Conservation (phyloP, 2,329 filamentous ascomycete species). For the Beauveria sp. region DNA sequence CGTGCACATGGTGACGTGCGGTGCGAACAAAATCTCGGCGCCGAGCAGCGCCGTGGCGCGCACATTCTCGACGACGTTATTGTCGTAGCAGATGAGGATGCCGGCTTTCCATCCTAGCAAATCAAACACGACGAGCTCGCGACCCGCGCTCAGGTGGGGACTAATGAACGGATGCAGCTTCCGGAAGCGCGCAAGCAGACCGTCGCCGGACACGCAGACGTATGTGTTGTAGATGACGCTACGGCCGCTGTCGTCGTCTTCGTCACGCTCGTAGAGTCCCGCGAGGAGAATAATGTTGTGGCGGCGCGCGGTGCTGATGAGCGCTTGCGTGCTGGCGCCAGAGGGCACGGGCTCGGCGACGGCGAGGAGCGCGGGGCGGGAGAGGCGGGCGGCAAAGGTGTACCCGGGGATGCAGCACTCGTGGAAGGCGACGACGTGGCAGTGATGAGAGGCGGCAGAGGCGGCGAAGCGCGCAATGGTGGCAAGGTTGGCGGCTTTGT, state of each 20-base stretch:
- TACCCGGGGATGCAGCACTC: conserved; percentile 13
- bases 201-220: conserved; percentile 13
- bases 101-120: conserved; percentile 15
- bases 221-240: conserved; percentile 14
- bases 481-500: conserved; percentile 13
- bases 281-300: conserved; percentile 10
- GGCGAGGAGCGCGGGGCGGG: not conserved
- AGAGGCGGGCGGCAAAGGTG: conserved; percentile 11
- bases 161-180: conserved; percentile 17
- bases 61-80: conserved; percentile 16
- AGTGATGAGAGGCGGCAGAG: not conserved
- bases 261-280: conserved; percentile 12
- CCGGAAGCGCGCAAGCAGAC: conserved; percentile 14
- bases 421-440: conserved; percentile 13
- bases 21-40: conserved; percentile 15
- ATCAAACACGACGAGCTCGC: conserved; percentile 14
- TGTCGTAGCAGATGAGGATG: conserved; percentile 18
- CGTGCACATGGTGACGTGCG: conserved; percentile 17
- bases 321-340: conserved; percentile 3
- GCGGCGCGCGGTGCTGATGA: conserved; percentile 2
- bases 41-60: conserved; percentile 13
- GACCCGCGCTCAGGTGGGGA: conserved; percentile 10
- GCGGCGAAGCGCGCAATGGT: conserved; percentile 5
- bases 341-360: conserved; percentile 9
- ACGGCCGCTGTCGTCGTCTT: not conserved